A percentile compares a stretch with the other conserved stretches of the same genome.
phyloP scores from a whole-genome alignment of 768 basidiomycete genomes.

The Rhodocollybia butyracea region DNA sequence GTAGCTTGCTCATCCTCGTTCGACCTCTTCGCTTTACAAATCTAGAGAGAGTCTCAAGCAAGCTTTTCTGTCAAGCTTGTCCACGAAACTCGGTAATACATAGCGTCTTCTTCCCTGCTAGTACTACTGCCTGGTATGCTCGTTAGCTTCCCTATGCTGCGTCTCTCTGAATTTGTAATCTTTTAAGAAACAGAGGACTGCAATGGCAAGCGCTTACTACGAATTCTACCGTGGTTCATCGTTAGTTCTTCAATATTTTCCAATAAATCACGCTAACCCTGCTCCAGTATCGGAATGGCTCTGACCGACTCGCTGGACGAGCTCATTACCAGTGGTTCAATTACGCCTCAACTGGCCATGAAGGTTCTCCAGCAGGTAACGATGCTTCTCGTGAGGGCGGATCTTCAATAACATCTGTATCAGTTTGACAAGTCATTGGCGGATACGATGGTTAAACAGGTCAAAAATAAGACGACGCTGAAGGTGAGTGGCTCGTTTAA shows the following conservation, averaged over 20 bases:
- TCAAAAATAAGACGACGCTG: conserved; percentile 91
- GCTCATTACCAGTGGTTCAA: conserved; percentile 93
- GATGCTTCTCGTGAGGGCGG: background rate
- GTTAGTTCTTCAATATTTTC: conserved; percentile 43
- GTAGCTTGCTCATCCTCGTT: too few species aligned
- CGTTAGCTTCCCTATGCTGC: too few species aligned
- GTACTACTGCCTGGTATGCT: too few species aligned
- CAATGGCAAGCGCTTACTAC: conserved; percentile 51
- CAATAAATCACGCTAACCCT: background rate
- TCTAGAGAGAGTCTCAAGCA: too few species aligned
- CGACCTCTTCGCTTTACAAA: too few species aligned
- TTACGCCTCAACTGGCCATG: conserved; percentile 98
- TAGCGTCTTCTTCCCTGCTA: too few species aligned
- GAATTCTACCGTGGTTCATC: conserved; percentile 92
- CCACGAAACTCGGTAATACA: too few species aligned
- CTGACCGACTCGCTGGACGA: conserved; percentile 98
- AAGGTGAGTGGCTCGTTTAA: conserved; percentile 56
- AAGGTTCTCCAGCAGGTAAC: conserved; percentile 93
- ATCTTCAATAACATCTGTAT: background rate
- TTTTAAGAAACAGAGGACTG: too few species aligned
- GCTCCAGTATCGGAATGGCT: conserved; percentile 89
- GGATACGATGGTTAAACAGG: conserved; percentile 88
- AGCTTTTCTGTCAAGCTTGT: too few species aligned
- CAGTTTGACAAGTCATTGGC: conserved; percentile 97
- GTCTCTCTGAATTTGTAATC: too few species aligned